Percentiles rank a stretch among this genome's conserved stretches.
Evolutionary conservation across 2,329 filamentous ascomycete species (phyloP).

Genomic region (Hypoxylon sp.): DNA sequence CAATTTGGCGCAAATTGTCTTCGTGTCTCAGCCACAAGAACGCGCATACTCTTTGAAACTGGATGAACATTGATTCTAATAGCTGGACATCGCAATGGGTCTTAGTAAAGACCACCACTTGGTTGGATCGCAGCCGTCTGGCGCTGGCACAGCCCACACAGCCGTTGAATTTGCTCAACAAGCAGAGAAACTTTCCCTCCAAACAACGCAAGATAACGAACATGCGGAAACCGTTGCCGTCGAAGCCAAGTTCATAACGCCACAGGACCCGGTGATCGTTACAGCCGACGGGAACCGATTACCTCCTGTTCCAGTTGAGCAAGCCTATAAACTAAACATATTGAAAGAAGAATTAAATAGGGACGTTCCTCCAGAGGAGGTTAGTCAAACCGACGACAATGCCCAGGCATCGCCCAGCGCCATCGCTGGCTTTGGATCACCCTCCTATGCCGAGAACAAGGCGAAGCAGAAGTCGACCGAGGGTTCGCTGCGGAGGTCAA

Average conservation of each 20-base stretch:
- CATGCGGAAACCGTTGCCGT: slow-evolving; percentile 64
- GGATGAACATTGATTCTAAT: slow-evolving; percentile 23
- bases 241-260: slow-evolving; percentile 74
- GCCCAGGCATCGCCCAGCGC: slow-evolving; percentile 35
- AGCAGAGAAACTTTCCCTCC: slow-evolving; percentile 68
- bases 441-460: slow-evolving; percentile 51
- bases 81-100: slow-evolving; percentile 40
- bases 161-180: slow-evolving; percentile 72
- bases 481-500: slow-evolving; percentile 60
- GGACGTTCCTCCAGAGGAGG: slow-evolving; percentile 44
- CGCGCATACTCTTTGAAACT: background rate
- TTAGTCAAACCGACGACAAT: slow-evolving; percentile 47
- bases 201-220: slow-evolving; percentile 50
- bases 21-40: slow-evolving; percentile 4
- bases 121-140: slow-evolving; percentile 38
- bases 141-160: slow-evolving; percentile 53
- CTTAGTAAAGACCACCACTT: slow-evolving; percentile 33
- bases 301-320: slow-evolving; percentile 76
- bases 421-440: slow-evolving; percentile 37
- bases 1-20: slow-evolving; percentile 2
- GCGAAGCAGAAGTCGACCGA: slow-evolving; percentile 61
- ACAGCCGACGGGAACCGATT: slow-evolving; percentile 76
- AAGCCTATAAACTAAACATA: slow-evolving; percentile 78
- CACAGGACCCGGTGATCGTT: slow-evolving; percentile 78
- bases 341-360: slow-evolving; percentile 65